A percentile compares a stretch with the other conserved stretches of the same genome.
phyloP scores from a whole-genome alignment of 371 early-diverging fungal genomes.

The Apophysomyces sp. region DNA sequence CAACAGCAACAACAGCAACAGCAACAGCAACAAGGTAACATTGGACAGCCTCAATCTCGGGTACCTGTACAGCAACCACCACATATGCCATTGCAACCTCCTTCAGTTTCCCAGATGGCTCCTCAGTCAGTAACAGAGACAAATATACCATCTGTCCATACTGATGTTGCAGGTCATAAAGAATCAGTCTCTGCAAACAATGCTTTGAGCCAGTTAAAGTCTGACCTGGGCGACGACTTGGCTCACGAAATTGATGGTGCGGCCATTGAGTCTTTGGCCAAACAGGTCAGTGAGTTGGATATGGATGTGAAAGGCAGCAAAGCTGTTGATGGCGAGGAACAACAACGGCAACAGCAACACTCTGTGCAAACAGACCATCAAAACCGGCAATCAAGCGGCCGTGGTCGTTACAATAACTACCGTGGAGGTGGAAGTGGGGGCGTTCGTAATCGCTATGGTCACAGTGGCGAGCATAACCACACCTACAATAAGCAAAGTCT shows the following conservation, averaged over 20 bases:
- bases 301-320: slow-evolving; percentile 22
- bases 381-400: slow-evolving; percentile 18
- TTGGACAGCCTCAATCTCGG: slow-evolving; percentile 19
- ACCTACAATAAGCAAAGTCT: slow-evolving; percentile 46
- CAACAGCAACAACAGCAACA: slow-evolving; percentile 27
- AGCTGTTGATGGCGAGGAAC: slow-evolving; percentile 12
- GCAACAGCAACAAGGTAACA: slow-evolving; percentile 10
- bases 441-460: slow-evolving; percentile 45
- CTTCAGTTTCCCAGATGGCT: slow-evolving; percentile 2
- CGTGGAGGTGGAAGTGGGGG: slow-evolving; percentile 18
- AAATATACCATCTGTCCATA: background rate
- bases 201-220: background rate
- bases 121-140: background rate
- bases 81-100: slow-evolving; percentile 26
- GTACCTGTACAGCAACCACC: slow-evolving; percentile 15
- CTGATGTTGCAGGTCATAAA: background rate
- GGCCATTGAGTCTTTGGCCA: slow-evolving; percentile 56
- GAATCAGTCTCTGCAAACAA: background rate
- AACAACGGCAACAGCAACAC: slow-evolving; percentile 4
- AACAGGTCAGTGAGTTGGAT: slow-evolving; percentile 58
- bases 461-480: slow-evolving; percentile 9
- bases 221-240: background rate
- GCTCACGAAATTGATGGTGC: slow-evolving; percentile 30
- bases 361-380: slow-evolving; percentile 9
- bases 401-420: slow-evolving; percentile 25